phyloP scores from a whole-genome alignment of 108 stramenopile genomes.

The Cyclotella kingstonii region DNA sequence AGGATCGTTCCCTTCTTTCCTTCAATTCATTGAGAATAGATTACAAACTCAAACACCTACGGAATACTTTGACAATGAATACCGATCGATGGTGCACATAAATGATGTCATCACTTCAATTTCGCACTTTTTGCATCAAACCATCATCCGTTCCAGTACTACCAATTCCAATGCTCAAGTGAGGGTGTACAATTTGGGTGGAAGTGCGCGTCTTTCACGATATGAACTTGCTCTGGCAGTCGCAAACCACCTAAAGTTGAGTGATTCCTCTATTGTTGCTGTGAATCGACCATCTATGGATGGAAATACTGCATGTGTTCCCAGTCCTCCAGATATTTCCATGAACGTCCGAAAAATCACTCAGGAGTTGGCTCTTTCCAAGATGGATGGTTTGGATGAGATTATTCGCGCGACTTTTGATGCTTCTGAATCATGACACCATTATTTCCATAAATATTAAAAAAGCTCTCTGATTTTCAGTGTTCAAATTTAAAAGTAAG shows the following conservation, averaged over 20 bases:
- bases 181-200: conserved; percentile 70
- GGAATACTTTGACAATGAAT: conserved; percentile 64
- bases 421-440: neutral
- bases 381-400: conserved; percentile 35
- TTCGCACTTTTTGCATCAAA: conserved; percentile 39
- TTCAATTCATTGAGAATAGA: conserved; percentile 61
- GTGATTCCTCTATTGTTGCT: conserved; percentile 35
- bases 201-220: conserved; percentile 58
- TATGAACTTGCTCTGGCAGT: conserved; percentile 64
- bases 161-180: neutral
- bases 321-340: conserved; percentile 71
- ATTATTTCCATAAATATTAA: conserved; percentile 2
- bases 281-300: conserved; percentile 17
- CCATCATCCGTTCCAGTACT: no score
- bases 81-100: conserved; percentile 52
- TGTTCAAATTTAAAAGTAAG: no score
- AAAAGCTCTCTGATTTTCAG: neutral
- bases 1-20: conserved; percentile 52
- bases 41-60: conserved; percentile 23
- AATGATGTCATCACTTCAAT: conserved; percentile 49
- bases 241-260: conserved; percentile 51
- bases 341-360: conserved; percentile 57
- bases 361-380: conserved; percentile 10
- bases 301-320: conserved; percentile 15
- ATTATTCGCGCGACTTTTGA: conserved; percentile 30